Evolutionary conservation across 2,329 filamentous ascomycete genomes (phyloP), one percentile per base, ranked within the genome.

Genomic region (Aspergillus quadricinctus): DNA sequence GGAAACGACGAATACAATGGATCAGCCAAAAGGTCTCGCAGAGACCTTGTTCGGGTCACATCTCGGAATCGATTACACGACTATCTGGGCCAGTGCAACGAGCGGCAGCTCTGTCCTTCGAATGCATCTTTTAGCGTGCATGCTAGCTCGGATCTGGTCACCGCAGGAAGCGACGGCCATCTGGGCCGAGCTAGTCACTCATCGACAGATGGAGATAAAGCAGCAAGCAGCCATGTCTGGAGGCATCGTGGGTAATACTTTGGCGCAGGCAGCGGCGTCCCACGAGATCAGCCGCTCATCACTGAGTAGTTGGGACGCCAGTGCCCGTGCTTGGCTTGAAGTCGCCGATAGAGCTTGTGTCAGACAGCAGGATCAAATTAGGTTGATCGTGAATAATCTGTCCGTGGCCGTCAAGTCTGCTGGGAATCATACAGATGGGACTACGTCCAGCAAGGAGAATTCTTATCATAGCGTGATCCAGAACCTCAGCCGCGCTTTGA

Each of bases 11-110:
- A 29, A 27, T 21, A 41, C 28, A 25, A 6, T 10, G 10, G 28
- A 37, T n/a, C 25, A 11, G 35, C 27, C 10, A 31, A 54, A 27
- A 31, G 48, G 48, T 21, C 27, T 28, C 27, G 27, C 27, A 9
- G 27, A 28, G 8, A 57, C 53, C 14, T 48, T 57, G 3, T 57
- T 59, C 29, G 52, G 52, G 3, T 48, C 52, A 2, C 55, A 57
- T n/a, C 10, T 57, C 8, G 57, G 57, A 1, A 37, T 54, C 5
- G 55, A 59, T 25, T 45, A 25, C 31, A 59, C 57, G 1, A 55
- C 48, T 1, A 57, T 59, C 6, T 59, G 57, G 37, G 37, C 37
- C 11, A 40, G 37, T n/a, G 37, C 37, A 4, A 40, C 37, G 37
- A 40, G 37, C 7, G 37, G 37, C 7, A 40, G 37, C 6, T 1